phyloP scores from a whole-genome alignment of 2,329 filamentous ascomycete genomes.

The Colletotrichum incanum region DNA sequence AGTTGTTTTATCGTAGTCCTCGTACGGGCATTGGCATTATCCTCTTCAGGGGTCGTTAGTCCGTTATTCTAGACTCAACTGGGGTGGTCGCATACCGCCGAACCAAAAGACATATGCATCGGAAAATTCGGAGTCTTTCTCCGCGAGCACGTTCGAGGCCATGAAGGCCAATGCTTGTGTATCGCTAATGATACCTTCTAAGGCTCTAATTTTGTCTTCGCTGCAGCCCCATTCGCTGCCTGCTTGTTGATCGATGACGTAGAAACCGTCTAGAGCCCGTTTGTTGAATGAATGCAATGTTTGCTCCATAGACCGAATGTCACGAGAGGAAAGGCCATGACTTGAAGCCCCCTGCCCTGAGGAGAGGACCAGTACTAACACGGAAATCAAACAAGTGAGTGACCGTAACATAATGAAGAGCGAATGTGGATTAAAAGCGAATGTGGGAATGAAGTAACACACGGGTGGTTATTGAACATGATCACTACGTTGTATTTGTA shows the following conservation, averaged over 20 bases:
- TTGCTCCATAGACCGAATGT: neutral
- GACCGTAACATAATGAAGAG: neutral
- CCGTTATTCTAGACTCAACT: neutral
- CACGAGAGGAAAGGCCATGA: neutral
- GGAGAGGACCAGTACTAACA: neutral
- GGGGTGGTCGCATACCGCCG: neutral
- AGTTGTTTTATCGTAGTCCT: slow-evolving; percentile 1
- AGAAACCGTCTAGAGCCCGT: slow-evolving; percentile 9
- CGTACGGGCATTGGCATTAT: neutral
- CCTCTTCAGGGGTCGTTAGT: neutral
- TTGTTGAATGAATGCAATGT: neutral
- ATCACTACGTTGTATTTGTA: neutral
- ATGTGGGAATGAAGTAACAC: too few relatives aligned
- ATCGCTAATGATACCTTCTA: neutral
- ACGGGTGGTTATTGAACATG: neutral
- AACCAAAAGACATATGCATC: slow-evolving; percentile 17
- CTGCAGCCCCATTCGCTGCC: slow-evolving; percentile 10
- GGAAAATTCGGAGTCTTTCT: neutral
- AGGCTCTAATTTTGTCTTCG: neutral
- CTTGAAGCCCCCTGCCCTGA: neutral
- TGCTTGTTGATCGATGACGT: slow-evolving; percentile 9
- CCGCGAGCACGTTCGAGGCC: slow-evolving; percentile 6
- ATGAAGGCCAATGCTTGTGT: slow-evolving; percentile 2
- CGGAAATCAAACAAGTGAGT: neutral
- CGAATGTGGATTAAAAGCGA: neutral